phyloP scores from a whole-genome alignment of 169 alveolate genomes.

The Eimeria acervulina region DNA sequence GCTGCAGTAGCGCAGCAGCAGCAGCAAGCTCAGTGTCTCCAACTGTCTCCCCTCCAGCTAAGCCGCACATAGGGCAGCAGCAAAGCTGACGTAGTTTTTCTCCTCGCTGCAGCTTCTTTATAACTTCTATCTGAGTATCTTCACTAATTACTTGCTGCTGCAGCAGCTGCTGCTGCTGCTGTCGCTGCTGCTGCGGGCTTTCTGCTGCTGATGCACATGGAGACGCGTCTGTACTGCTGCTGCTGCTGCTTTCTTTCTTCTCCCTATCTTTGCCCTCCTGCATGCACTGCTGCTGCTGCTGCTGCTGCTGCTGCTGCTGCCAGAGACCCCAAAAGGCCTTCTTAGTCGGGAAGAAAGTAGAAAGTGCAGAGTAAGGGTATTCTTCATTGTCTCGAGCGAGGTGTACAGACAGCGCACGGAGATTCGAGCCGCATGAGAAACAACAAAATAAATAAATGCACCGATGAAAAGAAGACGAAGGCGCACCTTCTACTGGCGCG shows the following conservation, averaged over 20 bases:
- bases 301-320: constrained; percentile 56
- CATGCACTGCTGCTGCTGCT: not conserved
- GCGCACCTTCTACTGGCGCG: constrained; percentile 70
- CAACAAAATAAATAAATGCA: constrained; percentile 56
- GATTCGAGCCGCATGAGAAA: constrained; percentile 39
- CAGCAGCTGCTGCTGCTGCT: constrained; percentile 50
- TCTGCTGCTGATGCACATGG: constrained; percentile 4
- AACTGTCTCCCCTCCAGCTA: constrained; percentile 17
- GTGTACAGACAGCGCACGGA: constrained; percentile 62
- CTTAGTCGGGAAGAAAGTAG: not conserved
- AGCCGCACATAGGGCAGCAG: constrained; percentile 30
- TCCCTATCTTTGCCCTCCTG: not conserved
- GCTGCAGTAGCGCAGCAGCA: too few species aligned
- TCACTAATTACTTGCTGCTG: not conserved
- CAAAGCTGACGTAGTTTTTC: not conserved
- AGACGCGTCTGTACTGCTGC: constrained; percentile 34
- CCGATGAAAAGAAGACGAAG: constrained; percentile 67
- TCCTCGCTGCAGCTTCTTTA: constrained; percentile 34
- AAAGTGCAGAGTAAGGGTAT: constrained; percentile 27
- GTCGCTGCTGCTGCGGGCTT: not conserved
- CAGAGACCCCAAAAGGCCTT: constrained; percentile 6
- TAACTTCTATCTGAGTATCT: not conserved
- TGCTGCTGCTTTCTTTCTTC: constrained; percentile 24
- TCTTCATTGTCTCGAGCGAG: constrained; percentile 26
- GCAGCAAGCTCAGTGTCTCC: not conserved